Base-by-base conservation (phyloP, 169 alveolate genomes). In the Amoebophrya sp. region DNA sequence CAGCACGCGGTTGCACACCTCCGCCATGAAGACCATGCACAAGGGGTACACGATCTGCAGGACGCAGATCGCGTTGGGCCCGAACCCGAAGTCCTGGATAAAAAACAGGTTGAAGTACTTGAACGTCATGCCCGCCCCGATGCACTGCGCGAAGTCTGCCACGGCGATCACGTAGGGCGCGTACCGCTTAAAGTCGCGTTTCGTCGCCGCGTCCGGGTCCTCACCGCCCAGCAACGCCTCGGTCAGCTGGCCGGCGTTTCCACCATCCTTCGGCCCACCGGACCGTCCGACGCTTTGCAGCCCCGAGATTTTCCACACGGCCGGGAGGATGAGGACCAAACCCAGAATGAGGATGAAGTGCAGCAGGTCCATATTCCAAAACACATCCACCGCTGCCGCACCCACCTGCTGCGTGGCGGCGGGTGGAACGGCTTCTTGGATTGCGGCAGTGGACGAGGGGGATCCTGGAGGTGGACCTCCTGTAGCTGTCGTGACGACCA, bases 61-160 rank as follows among this genome's bases (percentile, higher is more conserved):
- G 10, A 25, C 83, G 83, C 83, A 66, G 83, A 66, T 66, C 39
- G 12, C 83, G 14, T 41, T 89, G 35, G 91, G 91, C 14, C 55
- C 39, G 77, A 89, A 89, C n/a, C 66, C 66, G 40, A 40, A 89
- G 77, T 89, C 91, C 41, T 89, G 53, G 32, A 40, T 89, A 38
- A 89, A 89, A 77, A 89, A 89, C 2, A 89, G 91, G 35, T 53
- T 53, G 77, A 89, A 89, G 91, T 40, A 89, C 77, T 89, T 89
- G 53, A 89, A 53, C 18, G 91, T 89, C 91, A 89, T 89, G n/a
- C 91, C 91, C 7, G 91, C 91, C 23, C 91, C 91, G 32, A 89
- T 89, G 40, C 91, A 89, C 23, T 53, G 53, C 29, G 55, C 66
- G 40, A 89, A 89, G 40, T 89, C 91, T 0, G 53, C 66, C 32